phyloP scores from a whole-genome alignment of 1,284 basidiomycete species.

The Ceratobasidium sp. region DNA sequence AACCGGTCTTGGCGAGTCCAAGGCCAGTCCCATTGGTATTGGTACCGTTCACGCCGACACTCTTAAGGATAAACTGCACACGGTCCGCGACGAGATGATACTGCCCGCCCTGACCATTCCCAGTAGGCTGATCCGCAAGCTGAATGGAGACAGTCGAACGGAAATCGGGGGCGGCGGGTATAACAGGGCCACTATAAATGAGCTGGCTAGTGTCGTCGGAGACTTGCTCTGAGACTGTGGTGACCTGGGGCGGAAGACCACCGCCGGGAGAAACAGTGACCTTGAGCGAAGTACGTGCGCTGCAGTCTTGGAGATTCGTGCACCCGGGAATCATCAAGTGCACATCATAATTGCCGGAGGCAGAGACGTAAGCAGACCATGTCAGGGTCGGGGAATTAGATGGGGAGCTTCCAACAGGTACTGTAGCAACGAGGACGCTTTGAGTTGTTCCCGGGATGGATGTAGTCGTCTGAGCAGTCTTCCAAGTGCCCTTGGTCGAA shows the following conservation, averaged over 20 bases:
- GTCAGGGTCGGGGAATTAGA: slow-evolving; percentile 81
- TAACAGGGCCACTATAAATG: slow-evolving; percentile 87
- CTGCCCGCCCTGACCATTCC: slow-evolving; percentile 72
- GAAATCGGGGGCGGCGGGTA: slow-evolving; percentile 80
- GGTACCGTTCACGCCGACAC: slow-evolving; percentile 59
- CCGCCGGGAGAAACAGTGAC: slow-evolving; percentile 86
- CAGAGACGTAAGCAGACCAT: slow-evolving; percentile 91
- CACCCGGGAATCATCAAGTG: slow-evolving; percentile 92
- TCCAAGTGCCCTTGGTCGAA: slow-evolving; percentile 78
- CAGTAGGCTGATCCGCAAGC: slow-evolving; percentile 72
- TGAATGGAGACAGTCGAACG: slow-evolving; percentile 80
- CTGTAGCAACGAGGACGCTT: slow-evolving; percentile 77
- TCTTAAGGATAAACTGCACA: slow-evolving; percentile 79
- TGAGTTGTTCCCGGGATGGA: slow-evolving; percentile 84
- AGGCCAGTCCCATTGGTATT: slow-evolving; percentile 52
- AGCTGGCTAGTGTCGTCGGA: slow-evolving; percentile 71
- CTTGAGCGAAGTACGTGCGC: slow-evolving; percentile 82
- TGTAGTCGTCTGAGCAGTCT: slow-evolving; percentile 72
- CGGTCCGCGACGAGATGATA: slow-evolving; percentile 87
- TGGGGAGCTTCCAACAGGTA: slow-evolving; percentile 74
- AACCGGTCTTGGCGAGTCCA: slow-evolving; percentile 63
- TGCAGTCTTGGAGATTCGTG: slow-evolving; percentile 83
- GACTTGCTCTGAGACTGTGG: slow-evolving; percentile 82
- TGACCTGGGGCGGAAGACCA: slow-evolving; percentile 74
- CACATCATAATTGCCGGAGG: slow-evolving; percentile 88